Conservation (phyloP, 306 rosid species). For the Cercis canadensis region DNA sequence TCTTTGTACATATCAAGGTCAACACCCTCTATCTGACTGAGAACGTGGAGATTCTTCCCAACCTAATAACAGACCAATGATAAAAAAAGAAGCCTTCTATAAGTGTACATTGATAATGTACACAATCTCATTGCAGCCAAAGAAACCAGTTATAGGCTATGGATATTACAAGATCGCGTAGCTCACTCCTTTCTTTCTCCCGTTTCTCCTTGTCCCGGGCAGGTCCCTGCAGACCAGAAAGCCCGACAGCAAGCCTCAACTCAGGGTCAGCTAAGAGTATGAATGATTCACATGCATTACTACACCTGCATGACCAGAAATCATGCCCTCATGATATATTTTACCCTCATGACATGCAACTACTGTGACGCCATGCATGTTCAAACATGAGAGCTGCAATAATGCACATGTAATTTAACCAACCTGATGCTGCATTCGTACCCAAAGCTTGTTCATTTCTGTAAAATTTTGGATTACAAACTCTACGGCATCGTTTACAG, state of each 20-base stretch:
- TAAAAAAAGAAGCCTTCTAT: slow-evolving; percentile 54
- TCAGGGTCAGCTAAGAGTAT: slow-evolving; percentile 99
- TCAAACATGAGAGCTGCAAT: slow-evolving; percentile 43
- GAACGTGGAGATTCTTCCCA: slow-evolving; percentile 97
- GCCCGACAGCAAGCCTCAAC: slow-evolving; percentile 99
- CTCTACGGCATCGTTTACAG: slow-evolving; percentile 81
- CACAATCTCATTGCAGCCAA: slow-evolving; percentile 61
- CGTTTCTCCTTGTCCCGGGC: slow-evolving; percentile 95
- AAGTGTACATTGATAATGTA: slow-evolving; percentile 57
- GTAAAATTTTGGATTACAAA: slow-evolving; percentile 88
- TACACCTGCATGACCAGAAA: slow-evolving; percentile 96
- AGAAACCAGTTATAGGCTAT: slow-evolving; percentile 68
- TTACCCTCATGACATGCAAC: slow-evolving; percentile 78
- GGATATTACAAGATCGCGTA: slow-evolving; percentile 94
- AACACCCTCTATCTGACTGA: slow-evolving; percentile 95
- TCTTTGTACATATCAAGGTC: slow-evolving; percentile 98
- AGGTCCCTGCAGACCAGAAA: slow-evolving; percentile 99
- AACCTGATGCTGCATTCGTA: slow-evolving; percentile 92
- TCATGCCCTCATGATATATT: slow-evolving; percentile 78
- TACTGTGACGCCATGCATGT: slow-evolving; percentile 67
- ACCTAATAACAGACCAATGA: slow-evolving; percentile 71
- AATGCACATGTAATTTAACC: slow-evolving; percentile 43
- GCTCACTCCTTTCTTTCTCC: slow-evolving; percentile 98
- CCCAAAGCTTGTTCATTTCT: slow-evolving; percentile 96
- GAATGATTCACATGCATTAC: slow-evolving; percentile 89